These are phyloP conservation scores for Akanthomyces dipterigenus DNA, from an alignment of 2,329 filamentous ascomycete species.

Conservation along the genomic window DNA sequence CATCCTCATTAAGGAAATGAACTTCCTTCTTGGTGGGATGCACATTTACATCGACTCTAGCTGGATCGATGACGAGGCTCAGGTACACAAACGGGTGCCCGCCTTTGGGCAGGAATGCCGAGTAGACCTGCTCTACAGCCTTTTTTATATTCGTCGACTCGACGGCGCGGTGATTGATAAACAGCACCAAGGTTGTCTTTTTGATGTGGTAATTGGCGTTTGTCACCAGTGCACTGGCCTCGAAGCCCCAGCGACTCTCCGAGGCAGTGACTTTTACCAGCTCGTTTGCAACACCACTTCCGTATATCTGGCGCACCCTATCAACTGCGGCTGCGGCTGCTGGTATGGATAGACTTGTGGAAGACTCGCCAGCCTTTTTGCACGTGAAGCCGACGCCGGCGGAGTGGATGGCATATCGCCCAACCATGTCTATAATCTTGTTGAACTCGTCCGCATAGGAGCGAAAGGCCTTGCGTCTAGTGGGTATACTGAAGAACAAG, in stretches of 20 bases:
- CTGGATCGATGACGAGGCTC: constrained; percentile 85
- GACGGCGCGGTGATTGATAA: constrained; percentile 94
- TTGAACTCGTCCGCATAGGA: constrained; percentile 93
- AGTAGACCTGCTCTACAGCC: constrained; percentile 84
- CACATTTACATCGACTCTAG: constrained; percentile 91
- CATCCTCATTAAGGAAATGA: constrained; percentile 95
- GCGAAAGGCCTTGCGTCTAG: constrained; percentile 78
- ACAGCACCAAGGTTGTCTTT: constrained; percentile 77
- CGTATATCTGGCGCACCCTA: constrained; percentile 85
- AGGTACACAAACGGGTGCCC: constrained; percentile 93
- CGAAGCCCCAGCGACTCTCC: constrained; percentile 78
- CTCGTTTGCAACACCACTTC: constrained; percentile 77
- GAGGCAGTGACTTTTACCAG: constrained; percentile 67
- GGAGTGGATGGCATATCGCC: constrained; percentile 89
- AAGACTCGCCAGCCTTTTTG: constrained; percentile 89
- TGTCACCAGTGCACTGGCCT: constrained; percentile 71
- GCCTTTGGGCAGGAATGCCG: constrained; percentile 81
- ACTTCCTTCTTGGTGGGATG: constrained; percentile 97
- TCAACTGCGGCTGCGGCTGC: constrained; percentile 66
- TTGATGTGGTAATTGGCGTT: constrained; percentile 96
- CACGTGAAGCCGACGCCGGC: constrained; percentile 88
- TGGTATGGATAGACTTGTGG: constrained; percentile 73
- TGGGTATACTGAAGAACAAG: constrained; percentile 93
- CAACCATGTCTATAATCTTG: constrained; percentile 93
- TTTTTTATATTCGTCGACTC: constrained; percentile 86